These are phyloP conservation scores for Boletales sp. DNA, from an alignment of 768 basidiomycete genomes.

Conservation along the genomic window DNA sequence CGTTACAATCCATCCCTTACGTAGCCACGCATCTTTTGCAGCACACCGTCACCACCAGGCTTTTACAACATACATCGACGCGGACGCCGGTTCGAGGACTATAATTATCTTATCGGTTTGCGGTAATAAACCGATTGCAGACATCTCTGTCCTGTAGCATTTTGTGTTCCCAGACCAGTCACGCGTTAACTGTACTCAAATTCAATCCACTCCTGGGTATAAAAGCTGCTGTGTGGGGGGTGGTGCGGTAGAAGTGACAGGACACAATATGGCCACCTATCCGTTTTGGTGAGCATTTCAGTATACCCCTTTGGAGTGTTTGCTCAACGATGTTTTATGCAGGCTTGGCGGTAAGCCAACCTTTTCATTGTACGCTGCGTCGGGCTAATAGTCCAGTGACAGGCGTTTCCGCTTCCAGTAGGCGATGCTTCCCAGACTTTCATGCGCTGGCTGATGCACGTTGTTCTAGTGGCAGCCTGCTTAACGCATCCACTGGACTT, in stretches of 20 bases:
- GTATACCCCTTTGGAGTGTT: background rate
- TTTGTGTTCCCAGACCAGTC: constrained; percentile 10
- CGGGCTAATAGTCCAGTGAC: constrained; percentile 9
- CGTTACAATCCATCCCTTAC: constrained; percentile 3
- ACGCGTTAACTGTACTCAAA: constrained; percentile 7
- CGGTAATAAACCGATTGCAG: constrained; percentile 3
- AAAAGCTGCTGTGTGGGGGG: constrained; percentile 10
- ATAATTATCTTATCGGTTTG: constrained; percentile 2
- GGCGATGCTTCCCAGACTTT: constrained; percentile 19
- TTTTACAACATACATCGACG: constrained; percentile 3
- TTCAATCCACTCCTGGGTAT: constrained; percentile 8
- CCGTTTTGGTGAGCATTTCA: constrained; percentile 30
- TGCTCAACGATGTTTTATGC: constrained; percentile 3
- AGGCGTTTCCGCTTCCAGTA: constrained; percentile 66
- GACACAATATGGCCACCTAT: constrained; percentile 23
- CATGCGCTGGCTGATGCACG: constrained; percentile 1
- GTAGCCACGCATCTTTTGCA: constrained; percentile 8
- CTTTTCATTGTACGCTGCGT: background rate
- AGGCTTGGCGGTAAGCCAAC: constrained; percentile 59
- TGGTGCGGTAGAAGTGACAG: constrained; percentile 5
- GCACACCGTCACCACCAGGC: background rate
- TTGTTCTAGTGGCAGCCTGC: constrained; percentile 64
- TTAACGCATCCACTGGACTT: constrained; percentile 83
- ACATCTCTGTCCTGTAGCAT: constrained; percentile 15
- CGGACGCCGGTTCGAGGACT: background rate